phyloP scores from a whole-genome alignment of 805 yeast genomes.

The Lipomyces spencermartinsiae region DNA sequence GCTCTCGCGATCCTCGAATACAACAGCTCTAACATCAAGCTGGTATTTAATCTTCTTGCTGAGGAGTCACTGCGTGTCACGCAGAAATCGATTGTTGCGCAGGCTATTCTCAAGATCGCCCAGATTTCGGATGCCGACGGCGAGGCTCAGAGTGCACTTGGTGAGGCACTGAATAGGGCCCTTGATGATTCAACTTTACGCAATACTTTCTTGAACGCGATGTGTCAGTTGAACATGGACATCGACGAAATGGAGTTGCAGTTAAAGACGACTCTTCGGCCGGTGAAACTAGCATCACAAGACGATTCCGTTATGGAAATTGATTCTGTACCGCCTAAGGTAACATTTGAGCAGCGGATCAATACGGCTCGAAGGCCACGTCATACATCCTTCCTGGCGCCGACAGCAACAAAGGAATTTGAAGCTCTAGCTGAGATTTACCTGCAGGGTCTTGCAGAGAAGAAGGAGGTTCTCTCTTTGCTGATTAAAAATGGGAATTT shows the following conservation, averaged over 20 bases:
- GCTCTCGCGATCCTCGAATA: conserved; percentile 54
- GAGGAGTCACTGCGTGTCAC: conserved; percentile 10
- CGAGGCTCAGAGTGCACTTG: not conserved
- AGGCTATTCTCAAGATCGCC: conserved; percentile 16
- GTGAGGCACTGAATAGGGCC: conserved; percentile 11
- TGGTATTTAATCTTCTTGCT: conserved; percentile 19
- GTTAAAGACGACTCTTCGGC: conserved; percentile 37
- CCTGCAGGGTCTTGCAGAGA: conserved; percentile 27
- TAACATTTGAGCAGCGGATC: conserved; percentile 26
- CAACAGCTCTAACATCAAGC: conserved; percentile 46
- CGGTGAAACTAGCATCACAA: not conserved
- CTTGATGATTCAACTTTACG: conserved; percentile 4
- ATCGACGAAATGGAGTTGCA: conserved; percentile 37
- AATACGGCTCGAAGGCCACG: conserved; percentile 11
- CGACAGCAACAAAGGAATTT: conserved; percentile 30
- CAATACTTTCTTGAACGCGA: conserved; percentile 33
- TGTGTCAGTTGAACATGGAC: conserved; percentile 34
- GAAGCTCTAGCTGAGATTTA: conserved; percentile 25
- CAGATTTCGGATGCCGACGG: not conserved
- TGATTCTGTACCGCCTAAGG: conserved; percentile 47
- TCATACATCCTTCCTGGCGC: conserved; percentile 24
- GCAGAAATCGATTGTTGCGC: conserved; percentile 19
- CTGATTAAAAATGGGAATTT: conserved; percentile 20
- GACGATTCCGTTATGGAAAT: conserved; percentile 38
- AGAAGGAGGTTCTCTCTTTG: conserved; percentile 18